Conservation (phyloP, 257 asterid genomes). For the Solanum etuberosum region DNA sequence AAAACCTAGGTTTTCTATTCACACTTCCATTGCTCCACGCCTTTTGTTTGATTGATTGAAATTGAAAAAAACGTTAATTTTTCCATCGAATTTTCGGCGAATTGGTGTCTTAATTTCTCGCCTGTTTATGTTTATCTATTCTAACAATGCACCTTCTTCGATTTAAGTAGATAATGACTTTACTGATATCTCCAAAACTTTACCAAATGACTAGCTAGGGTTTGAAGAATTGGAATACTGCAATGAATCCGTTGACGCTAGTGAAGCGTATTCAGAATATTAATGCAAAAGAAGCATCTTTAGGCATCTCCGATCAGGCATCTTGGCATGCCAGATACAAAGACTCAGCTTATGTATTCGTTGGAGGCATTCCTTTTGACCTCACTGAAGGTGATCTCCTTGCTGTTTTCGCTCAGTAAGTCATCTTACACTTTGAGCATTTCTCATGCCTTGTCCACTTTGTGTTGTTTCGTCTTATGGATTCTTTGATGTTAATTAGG, state of each 20-base stretch:
- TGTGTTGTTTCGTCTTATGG: neutral
- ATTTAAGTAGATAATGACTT: neutral
- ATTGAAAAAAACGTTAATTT: neutral
- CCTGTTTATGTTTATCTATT: neutral
- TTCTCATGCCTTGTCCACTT: neutral
- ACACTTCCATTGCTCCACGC: neutral
- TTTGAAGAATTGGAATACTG: neutral
- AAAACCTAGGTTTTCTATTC: neutral
- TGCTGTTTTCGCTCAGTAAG: conserved; percentile 87
- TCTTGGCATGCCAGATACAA: conserved; percentile 95
- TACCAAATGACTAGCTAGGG: neutral
- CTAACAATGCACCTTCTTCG: neutral
- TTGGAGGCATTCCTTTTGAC: conserved; percentile 84
- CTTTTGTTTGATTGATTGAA: neutral
- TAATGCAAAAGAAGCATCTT: conserved; percentile 65
- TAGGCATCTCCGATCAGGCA: conserved; percentile 80
- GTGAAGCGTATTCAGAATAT: conserved; percentile 85
- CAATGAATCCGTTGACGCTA: conserved; percentile 86
- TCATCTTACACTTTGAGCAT: neutral
- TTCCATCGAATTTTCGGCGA: neutral
- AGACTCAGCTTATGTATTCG: conserved; percentile 84
- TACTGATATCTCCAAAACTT: neutral
- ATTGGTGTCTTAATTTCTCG: neutral
- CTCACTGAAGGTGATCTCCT: conserved; percentile 97
- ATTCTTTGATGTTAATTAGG: conserved; percentile 24